Conservation (phyloP, 2,329 filamentous ascomycete genomes). For the Exophiala oligosperma region DNA sequence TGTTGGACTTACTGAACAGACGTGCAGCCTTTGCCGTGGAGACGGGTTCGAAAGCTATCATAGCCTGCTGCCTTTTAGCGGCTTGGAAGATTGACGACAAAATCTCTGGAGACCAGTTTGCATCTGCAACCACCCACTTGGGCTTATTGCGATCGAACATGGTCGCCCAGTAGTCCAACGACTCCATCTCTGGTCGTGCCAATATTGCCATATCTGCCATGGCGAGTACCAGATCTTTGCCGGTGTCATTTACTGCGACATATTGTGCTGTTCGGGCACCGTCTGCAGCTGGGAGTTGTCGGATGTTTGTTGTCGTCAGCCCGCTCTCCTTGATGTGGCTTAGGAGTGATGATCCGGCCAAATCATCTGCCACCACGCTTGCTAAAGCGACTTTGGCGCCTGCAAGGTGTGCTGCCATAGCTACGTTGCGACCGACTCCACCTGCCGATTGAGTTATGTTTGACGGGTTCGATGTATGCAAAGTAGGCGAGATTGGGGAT, state of each 20-base stretch:
- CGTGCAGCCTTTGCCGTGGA: slow-evolving; percentile 74
- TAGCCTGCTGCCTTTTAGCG: slow-evolving; percentile 56
- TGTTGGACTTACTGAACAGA: slow-evolving; percentile 55
- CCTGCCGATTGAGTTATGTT: slow-evolving; percentile 79
- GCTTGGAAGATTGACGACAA: slow-evolving; percentile 68
- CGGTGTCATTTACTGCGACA: slow-evolving; percentile 79
- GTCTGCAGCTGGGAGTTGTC: slow-evolving; percentile 51
- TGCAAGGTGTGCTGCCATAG: slow-evolving; percentile 74
- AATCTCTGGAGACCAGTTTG: slow-evolving; percentile 72
- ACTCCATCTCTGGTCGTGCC: slow-evolving; percentile 48
- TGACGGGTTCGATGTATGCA: slow-evolving; percentile 84
- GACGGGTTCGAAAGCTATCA: slow-evolving; percentile 84
- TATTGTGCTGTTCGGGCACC: slow-evolving; percentile 81
- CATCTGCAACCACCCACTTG: slow-evolving; percentile 82
- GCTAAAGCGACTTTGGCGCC: slow-evolving; percentile 69
- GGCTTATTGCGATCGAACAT: slow-evolving; percentile 59
- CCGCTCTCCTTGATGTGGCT: slow-evolving; percentile 63
- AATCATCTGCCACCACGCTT: slow-evolving; percentile 78
- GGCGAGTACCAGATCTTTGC: slow-evolving; percentile 82
- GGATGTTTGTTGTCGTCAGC: slow-evolving; percentile 65
- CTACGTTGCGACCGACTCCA: slow-evolving; percentile 90
- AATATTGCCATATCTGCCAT: slow-evolving; percentile 96
- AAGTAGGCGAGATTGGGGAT: slow-evolving; percentile 37
- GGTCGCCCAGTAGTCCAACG: slow-evolving; percentile 60
- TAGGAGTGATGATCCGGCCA: slow-evolving; percentile 72